Evolutionary conservation across 805 yeast genomes (phyloP), one percentile per base, ranked within the genome.

Genomic region (Hanseniaspora pseudoguilliermondii): DNA sequence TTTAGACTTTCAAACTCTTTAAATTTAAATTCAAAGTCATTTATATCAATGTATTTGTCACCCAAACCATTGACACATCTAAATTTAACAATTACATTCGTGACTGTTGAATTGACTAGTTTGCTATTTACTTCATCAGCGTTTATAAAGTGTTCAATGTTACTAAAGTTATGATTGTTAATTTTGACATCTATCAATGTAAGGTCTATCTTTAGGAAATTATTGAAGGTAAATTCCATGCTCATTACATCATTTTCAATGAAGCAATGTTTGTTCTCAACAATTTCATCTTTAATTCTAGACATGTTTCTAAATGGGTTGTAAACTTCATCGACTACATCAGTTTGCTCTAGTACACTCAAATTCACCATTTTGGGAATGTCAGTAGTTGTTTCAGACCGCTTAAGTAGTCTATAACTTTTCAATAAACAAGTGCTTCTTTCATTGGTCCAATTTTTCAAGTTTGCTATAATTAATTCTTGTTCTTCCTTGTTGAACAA

Each of bases 41-140:
- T 64, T 41, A 67, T 47, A 16, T 66, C 69, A 55, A 66, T 69
- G 29, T 29, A 44, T 1, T 21, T 29, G 9, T 29, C 4, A 65
- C 58, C 8, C 57, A 47, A 49, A 63, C 35, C 29, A 62, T 63
- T 27, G 62, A 64, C 69, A 69, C 66, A 43, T 66, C 64, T 55
- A 64, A 67, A 29, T 50, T 35, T 48, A 64, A 64, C 36, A 65
- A 42, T 9, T 59, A 52, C 16, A 44, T 4, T 8, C 5, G 47
- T 10, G 9, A 27, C 32, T 13, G 18, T 2, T 23, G 16, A 16
- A 3, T 29, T 20, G 10, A 3, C 10, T 6, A 49, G 21, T 49
- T 40, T 36, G 16, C 13, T 29, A 10, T 25, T 8, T 3, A n/a
- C 13, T 5, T 27, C n/a, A 27, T 16, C 13, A 27, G 25, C 20